phyloP scores from a whole-genome alignment of 2,329 filamentous ascomycete species.

The Paecilomyces sp. region DNA sequence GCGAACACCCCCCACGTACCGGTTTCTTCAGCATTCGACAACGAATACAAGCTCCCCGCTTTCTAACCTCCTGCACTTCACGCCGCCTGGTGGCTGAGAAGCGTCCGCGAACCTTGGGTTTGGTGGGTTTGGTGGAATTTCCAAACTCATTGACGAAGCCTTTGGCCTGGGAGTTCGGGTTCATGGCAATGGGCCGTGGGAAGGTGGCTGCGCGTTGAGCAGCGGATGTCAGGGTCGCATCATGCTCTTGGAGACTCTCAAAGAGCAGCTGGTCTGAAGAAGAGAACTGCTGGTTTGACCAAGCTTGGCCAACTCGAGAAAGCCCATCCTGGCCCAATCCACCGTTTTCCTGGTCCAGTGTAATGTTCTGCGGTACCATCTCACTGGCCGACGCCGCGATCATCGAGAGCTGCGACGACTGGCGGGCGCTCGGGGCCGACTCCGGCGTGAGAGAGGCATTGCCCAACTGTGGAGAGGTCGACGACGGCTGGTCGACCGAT shows the following conservation, averaged over 20 bases:
- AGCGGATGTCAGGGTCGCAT: slow-evolving; percentile 29
- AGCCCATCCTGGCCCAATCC: slow-evolving; percentile 19
- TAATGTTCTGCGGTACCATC: slow-evolving; percentile 34
- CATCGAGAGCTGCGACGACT: slow-evolving; percentile 36
- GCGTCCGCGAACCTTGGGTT: slow-evolving; percentile 46
- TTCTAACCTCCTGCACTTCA: slow-evolving; percentile 54
- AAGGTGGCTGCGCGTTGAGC: slow-evolving; percentile 33
- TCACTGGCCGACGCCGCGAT: slow-evolving; percentile 41
- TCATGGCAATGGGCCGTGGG: slow-evolving; percentile 37
- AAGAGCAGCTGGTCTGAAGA: slow-evolving; percentile 33
- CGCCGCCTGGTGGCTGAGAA: slow-evolving; percentile 51
- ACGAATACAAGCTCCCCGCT: slow-evolving; percentile 54
- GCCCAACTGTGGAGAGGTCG: slow-evolving; percentile 26
- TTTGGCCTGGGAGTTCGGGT: slow-evolving; percentile 31
- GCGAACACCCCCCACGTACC: slow-evolving; percentile 16
- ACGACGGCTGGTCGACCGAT: slow-evolving; percentile 22
- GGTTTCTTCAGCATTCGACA: slow-evolving; percentile 60
- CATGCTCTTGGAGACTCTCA: slow-evolving; percentile 33
- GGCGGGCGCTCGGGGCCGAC: slow-evolving; percentile 25
- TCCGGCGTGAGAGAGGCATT: slow-evolving; percentile 29
- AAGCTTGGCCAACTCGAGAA: slow-evolving; percentile 19
- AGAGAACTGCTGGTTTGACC: slow-evolving; percentile 27
- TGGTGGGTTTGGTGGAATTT: slow-evolving; percentile 32
- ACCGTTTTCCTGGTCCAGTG: slow-evolving; percentile 26
- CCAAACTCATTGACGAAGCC: slow-evolving; percentile 35